Percentiles rank a stretch among this genome's conserved stretches.
Evolutionary conservation across 805 yeast genomes (phyloP).

Genomic region (Candida berthetii): DNA sequence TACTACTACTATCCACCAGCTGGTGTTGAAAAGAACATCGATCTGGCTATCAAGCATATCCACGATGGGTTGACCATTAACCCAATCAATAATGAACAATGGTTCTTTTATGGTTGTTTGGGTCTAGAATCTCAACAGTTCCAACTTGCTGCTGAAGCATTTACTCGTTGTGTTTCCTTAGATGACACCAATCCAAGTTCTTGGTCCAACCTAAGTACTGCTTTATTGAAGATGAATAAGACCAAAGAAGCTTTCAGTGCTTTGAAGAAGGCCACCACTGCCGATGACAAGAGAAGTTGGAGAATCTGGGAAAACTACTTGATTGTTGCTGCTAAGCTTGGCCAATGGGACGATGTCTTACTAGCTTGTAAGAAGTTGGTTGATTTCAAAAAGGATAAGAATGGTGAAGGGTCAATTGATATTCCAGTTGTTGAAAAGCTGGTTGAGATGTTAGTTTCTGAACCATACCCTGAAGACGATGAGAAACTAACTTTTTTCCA

Average conservation of each 20-base stretch:
- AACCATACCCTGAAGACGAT: conserved; percentile 38
- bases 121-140: conserved; percentile 70
- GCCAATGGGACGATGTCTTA: conserved; percentile 87
- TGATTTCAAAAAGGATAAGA: conserved; percentile 45
- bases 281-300: conserved; percentile 75
- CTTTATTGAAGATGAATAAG: conserved; percentile 60
- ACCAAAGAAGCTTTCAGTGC: conserved; percentile 80
- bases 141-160: conserved; percentile 84
- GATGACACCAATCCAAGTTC: conserved; percentile 77
- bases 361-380: conserved; percentile 65
- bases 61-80: conserved; percentile 67
- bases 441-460: conserved; percentile 53
- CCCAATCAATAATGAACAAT: conserved; percentile 72
- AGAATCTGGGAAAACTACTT: conserved; percentile 85
- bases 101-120: conserved; percentile 91
- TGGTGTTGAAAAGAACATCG: conserved; percentile 45
- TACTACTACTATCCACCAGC: conserved; percentile 68
- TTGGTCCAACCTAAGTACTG: conserved; percentile 90
- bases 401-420: conserved; percentile 65
- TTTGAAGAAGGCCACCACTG: conserved; percentile 69
- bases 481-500: conserved; percentile 52
- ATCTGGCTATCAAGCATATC: conserved; percentile 56
- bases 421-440: conserved; percentile 69
- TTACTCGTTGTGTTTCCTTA: conserved; percentile 81
- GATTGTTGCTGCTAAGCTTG: conserved; percentile 71